A percentile compares a stretch with the other conserved stretches of the same genome.
These are phyloP conservation scores for Taphrina sp. DNA, from an alignment of 1,139 yeast species.

Conservation along the genomic window DNA sequence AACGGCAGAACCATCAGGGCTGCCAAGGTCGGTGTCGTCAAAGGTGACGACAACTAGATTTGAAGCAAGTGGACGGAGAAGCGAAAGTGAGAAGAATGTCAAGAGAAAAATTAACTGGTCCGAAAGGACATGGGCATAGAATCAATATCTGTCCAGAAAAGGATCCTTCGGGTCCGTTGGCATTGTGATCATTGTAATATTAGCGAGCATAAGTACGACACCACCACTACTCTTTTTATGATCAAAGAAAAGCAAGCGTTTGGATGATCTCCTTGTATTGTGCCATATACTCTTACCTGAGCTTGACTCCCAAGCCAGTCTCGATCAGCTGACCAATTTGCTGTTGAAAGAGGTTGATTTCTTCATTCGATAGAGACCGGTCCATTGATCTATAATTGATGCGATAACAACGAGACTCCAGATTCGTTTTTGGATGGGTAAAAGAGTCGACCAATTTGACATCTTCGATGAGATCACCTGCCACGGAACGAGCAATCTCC, in stretches of 20 bases:
- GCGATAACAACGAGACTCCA: slow-evolving; percentile 79
- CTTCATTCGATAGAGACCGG: slow-evolving; percentile 76
- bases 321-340: slow-evolving; percentile 50
- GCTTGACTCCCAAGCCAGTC: slow-evolving; percentile 7
- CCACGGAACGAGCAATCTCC: slow-evolving; percentile 80
- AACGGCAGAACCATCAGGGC: slow-evolving; percentile 90
- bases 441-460: slow-evolving; percentile 75
- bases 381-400: slow-evolving; percentile 95
- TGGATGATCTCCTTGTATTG: neutral
- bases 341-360: slow-evolving; percentile 68
- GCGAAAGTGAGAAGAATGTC: no score
- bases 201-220: neutral
- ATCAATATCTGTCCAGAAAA: no score
- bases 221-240: neutral
- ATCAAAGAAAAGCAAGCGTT: neutral
- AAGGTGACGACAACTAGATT: slow-evolving; percentile 47
- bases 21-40: slow-evolving; percentile 94
- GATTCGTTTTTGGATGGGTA: slow-evolving; percentile 76
- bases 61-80: neutral
- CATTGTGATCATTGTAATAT: no score
- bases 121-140: no score
- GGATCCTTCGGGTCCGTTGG: no score
- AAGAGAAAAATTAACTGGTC: no score
- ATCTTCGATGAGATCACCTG: slow-evolving; percentile 86
- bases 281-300: slow-evolving; percentile 1